These are phyloP conservation scores for Mycena sp. DNA, from an alignment of 1,284 basidiomycete species.

Conservation along the genomic window DNA sequence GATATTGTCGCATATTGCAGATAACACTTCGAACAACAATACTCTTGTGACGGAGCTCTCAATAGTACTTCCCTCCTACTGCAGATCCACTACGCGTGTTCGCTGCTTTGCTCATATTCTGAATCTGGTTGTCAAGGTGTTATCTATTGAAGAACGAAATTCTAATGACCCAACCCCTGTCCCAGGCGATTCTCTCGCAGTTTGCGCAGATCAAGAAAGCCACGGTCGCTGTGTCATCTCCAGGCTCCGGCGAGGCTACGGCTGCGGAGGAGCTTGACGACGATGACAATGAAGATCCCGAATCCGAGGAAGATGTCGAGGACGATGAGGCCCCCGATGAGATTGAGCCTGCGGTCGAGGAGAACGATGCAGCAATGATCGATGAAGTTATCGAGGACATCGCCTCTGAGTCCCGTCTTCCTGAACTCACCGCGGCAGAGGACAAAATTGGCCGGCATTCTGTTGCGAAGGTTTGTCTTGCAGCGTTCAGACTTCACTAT, in stretches of 20 bases:
- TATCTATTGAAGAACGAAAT: neutral
- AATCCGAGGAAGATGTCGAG: neutral
- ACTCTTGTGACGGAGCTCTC: conserved; percentile 34
- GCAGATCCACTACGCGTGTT: conserved; percentile 14
- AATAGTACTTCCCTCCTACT: neutral
- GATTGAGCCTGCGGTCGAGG: neutral
- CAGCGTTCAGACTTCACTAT: neutral
- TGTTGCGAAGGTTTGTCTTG: neutral
- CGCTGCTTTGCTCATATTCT: conserved; percentile 31
- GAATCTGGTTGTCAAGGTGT: conserved; percentile 28
- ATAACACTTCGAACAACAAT: too few species aligned
- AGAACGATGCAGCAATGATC: neutral
- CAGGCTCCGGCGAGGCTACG: neutral
- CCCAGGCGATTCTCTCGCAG: conserved; percentile 15
- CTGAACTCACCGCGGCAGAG: neutral
- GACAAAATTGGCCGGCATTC: neutral
- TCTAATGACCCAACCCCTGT: neutral
- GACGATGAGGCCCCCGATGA: neutral
- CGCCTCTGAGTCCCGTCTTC: neutral
- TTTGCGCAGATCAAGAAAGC: neutral
- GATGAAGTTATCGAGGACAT: conserved; percentile 5
- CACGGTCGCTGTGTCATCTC: neutral
- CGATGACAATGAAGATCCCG: neutral
- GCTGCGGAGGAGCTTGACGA: neutral
- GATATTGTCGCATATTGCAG: too few species aligned